Conservation (phyloP, 768 basidiomycete genomes). For the Podaxis sp. region DNA sequence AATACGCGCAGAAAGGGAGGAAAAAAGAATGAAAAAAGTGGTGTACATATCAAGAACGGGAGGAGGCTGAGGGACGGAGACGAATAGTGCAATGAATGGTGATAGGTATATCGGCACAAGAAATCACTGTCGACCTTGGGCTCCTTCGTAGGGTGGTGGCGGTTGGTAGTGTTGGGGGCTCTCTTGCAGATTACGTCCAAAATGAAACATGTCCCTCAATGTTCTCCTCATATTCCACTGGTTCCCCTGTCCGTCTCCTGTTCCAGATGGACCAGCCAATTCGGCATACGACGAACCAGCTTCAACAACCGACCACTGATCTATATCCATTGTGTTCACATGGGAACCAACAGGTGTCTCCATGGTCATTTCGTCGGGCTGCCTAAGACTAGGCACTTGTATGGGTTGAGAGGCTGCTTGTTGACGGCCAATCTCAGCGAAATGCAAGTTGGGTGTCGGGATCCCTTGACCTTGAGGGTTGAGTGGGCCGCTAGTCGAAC, state of each 20-base stretch:
- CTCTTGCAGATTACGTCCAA: constrained; percentile 6
- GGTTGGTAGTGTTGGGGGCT: neutral
- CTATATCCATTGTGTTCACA: neutral
- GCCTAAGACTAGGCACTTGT: neutral
- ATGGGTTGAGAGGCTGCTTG: constrained; percentile 30
- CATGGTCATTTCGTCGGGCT: neutral
- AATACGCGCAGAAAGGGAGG: neutral
- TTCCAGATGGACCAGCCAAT: neutral
- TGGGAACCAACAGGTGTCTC: neutral
- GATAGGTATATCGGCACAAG: neutral
- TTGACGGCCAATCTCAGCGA: constrained; percentile 74
- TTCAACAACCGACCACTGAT: constrained; percentile 3
- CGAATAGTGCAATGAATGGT: neutral
- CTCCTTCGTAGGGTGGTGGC: neutral
- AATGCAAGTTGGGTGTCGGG: constrained; percentile 69
- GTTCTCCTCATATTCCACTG: constrained; percentile 11
- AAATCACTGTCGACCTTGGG: constrained; percentile 1
- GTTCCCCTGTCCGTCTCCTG: neutral
- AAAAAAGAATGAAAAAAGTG: neutral
- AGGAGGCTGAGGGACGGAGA: neutral
- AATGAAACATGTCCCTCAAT: constrained; percentile 7
- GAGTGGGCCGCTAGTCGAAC: constrained; percentile 43
- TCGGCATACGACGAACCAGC: neutral
- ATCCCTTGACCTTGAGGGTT: constrained; percentile 46
- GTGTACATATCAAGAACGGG: neutral